Evolutionary conservation across 306 rosid genomes (phyloP), one percentile per base, ranked within the genome.

Genomic region (Pueraria montana): DNA sequence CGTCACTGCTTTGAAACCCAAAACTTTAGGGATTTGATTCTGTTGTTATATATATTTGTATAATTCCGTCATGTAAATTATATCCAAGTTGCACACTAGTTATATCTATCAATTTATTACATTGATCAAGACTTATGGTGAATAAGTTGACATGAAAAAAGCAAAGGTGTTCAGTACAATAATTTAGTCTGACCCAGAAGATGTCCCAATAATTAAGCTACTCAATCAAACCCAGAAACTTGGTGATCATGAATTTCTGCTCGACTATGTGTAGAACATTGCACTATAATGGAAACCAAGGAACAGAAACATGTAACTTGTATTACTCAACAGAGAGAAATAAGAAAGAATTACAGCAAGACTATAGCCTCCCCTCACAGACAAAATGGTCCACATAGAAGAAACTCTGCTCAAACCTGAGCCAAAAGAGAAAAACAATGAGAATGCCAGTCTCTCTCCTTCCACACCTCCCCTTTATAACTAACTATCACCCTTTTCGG

Each of bases 191-290:
- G n/a, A 50, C 49, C 52, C 58, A 23, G 23, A 27, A 73, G 63
- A 17, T 61, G 36, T 58, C 26, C 56, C 80, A n/a, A n/a, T n/a
- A n/a, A n/a, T n/a, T n/a, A n/a, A n/a, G n/a, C n/a, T n/a, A n/a
- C n/a, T n/a, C n/a, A n/a, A n/a, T n/a, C 46, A 74, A 52, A 17
- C 21, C 56, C 50, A 72, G 45, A 67, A 64, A 20, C 53, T 32
- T 72, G 74, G 3, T 3, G 2, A 72, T 20, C 23, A 26, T 24
- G 55, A 79, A 43, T 24, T 56, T 27, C 46, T 21, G 36, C 4
- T 59, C 48, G 46, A 4, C 46, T 11, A 34, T 56, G 24, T 59
- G 69, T n/a, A 12, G 32, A 82, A 63, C 36, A 50, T 38, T 64
- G 46, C 30, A 52, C 2, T 52, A 17, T 17, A 52, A 52, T 17